Base-by-base conservation (phyloP, 306 rosid genomes). In the Prunus armeniaca region DNA sequence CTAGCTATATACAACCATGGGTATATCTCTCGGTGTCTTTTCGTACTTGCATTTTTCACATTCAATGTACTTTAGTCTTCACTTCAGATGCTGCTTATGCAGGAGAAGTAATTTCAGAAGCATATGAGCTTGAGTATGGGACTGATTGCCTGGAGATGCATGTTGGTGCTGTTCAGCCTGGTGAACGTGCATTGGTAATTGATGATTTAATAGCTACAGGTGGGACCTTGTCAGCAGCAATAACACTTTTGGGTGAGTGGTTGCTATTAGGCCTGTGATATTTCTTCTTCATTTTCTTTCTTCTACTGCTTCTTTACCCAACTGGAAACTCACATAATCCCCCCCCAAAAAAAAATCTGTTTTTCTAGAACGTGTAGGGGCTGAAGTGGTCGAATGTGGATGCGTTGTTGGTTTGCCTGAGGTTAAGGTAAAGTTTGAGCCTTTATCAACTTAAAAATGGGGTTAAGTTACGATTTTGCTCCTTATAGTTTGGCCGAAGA, bases 181-280 rank as follows among this genome's bases (percentile, higher is more conserved):
- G 96, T 9, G 99, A 96, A 70, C 86, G 99, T 19, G 97, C 93
- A 52, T 73, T 96, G 81, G 84, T 96, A 0, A 89, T 96, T 34
- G 99, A 96, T 50, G 99, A 96, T 79, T 79, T 96, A 82, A 93
- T 96, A 15, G 99, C 99, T 38, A 96, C 99, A 1, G 99, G 99
- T 72, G 99, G 99, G 71, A 96, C 99, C 57, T 83, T 96, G 24
- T 89, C 93, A 11, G 99, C 99, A 6, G 97, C 98, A 57, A 88
- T 96, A 76, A 83, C 78, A 71, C 98, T 96, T 67, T 81, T 96
- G 80, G 99, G 99, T 96, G 75, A 66, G 80, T 82, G 68, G 20
- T 17, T 60, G 71, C 22, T 3, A 7, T 2, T 2, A 57, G 58
- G 55, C 73, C 56, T 55, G 30, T 72, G 25, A 34, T 56, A 81